Conservation (phyloP, 2,329 filamentous ascomycete genomes). For the Venturia nashicola region DNA sequence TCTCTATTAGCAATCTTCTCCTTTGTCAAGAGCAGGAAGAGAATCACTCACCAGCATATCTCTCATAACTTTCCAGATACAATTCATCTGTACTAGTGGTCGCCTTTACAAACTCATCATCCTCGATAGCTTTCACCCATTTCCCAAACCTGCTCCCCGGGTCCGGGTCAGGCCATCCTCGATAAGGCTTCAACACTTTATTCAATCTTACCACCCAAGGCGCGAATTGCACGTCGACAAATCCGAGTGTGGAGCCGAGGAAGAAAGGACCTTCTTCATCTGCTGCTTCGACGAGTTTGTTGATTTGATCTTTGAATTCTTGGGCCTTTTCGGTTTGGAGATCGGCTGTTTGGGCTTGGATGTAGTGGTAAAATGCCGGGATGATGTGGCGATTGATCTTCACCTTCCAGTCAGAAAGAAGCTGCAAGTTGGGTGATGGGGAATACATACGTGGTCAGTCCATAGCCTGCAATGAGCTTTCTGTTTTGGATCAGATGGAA, state of each 20-base stretch:
- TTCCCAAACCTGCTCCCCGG: slow-evolving; percentile 51
- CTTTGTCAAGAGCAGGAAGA: not conserved
- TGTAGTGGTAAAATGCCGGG: slow-evolving; percentile 61
- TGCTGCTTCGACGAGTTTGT: slow-evolving; percentile 45
- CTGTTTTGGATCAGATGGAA: slow-evolving; percentile 53
- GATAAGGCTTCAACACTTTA: slow-evolving; percentile 52
- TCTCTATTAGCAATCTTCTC: not conserved
- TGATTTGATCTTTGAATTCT: slow-evolving; percentile 54
- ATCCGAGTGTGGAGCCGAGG: slow-evolving; percentile 41
- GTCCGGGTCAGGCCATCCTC: slow-evolving; percentile 53
- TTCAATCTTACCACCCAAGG: slow-evolving; percentile 61
- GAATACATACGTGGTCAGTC: slow-evolving; percentile 57
- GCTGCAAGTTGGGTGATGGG: not conserved
- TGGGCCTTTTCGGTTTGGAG: slow-evolving; percentile 48
- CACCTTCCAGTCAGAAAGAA: not conserved
- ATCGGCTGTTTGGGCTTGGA: slow-evolving; percentile 50
- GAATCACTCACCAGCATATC: slow-evolving; percentile 41
- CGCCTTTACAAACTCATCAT: slow-evolving; percentile 47
- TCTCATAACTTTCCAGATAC: slow-evolving; percentile 55
- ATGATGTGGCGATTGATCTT: slow-evolving; percentile 67
- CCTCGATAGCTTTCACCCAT: slow-evolving; percentile 61
- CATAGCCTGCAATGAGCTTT: slow-evolving; percentile 67
- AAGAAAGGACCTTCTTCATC: slow-evolving; percentile 57
- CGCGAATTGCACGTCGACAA: slow-evolving; percentile 65
- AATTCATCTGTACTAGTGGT: slow-evolving; percentile 56